Percentiles rank a stretch among this genome's conserved stretches.
phyloP scores from a whole-genome alignment of 1,284 basidiomycete genomes.

The Vanrija pseudolonga region DNA sequence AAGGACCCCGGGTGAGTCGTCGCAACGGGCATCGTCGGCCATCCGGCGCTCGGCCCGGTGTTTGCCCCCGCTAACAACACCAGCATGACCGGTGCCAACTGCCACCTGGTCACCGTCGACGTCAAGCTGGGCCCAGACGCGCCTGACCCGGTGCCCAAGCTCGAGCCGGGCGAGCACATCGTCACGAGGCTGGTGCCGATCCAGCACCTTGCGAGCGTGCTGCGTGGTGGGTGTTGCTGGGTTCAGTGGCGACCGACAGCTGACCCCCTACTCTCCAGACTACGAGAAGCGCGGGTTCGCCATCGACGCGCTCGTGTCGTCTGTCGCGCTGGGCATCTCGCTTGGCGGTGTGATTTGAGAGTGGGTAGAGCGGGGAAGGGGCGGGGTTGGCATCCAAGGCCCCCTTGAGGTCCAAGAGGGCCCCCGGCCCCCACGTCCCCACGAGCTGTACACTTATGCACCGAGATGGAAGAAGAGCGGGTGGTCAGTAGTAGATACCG shows the following conservation, averaged over 20 bases:
- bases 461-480: too few relatives aligned
- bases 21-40: not conserved
- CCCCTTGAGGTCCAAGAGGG: too few relatives aligned
- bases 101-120: slow-evolving; percentile 51
- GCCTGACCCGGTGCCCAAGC: slow-evolving; percentile 41
- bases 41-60: too few relatives aligned
- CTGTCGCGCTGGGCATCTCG: slow-evolving; percentile 61
- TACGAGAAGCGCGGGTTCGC: slow-evolving; percentile 70
- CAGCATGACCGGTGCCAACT: slow-evolving; percentile 53
- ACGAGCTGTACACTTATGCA: too few relatives aligned
- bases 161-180: slow-evolving; percentile 70
- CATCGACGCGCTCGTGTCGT: slow-evolving; percentile 69
- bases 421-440: too few relatives aligned
- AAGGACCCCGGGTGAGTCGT: slow-evolving; percentile 60
- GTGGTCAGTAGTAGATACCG: too few relatives aligned
- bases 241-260: too few relatives aligned
- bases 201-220: slow-evolving; percentile 58
- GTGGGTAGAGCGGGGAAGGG: too few relatives aligned
- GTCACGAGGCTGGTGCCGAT: slow-evolving; percentile 67
- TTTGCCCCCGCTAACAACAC: not conserved
- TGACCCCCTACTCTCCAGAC: slow-evolving; percentile 55
- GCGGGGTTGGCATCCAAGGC: too few relatives aligned
- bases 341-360: too few relatives aligned
- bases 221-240: slow-evolving; percentile 58
- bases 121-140: slow-evolving; percentile 48